These are phyloP conservation scores for Tylopilus felleus DNA, from an alignment of 768 basidiomycete genomes.

Conservation along the genomic window DNA sequence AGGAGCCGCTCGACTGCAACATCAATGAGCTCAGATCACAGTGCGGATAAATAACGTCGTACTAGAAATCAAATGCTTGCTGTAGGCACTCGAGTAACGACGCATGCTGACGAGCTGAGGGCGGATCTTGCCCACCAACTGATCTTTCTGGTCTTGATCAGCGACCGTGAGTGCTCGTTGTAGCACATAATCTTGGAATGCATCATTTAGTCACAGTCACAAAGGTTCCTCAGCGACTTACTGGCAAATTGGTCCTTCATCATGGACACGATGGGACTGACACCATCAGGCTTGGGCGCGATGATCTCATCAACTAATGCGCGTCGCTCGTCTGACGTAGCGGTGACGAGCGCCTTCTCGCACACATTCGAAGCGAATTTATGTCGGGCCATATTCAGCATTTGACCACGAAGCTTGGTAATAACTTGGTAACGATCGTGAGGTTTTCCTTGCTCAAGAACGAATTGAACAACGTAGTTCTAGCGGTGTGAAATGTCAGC, in stretches of 20 bases:
- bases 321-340: conserved; percentile 61
- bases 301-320: conserved; percentile 81
- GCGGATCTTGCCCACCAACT: conserved; percentile 57
- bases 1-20: conserved; percentile 65
- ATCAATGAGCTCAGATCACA: conserved; percentile 8
- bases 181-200: conserved; percentile 70
- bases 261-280: conserved; percentile 61
- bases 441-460: conserved; percentile 75
- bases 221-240: conserved; percentile 39
- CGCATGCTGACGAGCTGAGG: conserved; percentile 71
- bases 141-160: conserved; percentile 69
- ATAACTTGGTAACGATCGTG: conserved; percentile 69
- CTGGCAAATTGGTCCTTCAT: conserved; percentile 91
- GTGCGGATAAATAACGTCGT: conserved; percentile 28
- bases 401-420: conserved; percentile 66
- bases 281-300: conserved; percentile 57
- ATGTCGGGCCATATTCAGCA: conserved; percentile 77
- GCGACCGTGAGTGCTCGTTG: conserved; percentile 71
- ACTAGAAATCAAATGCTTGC: conserved; percentile 82
- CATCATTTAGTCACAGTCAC: conserved; percentile 3
- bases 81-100: conserved; percentile 66
- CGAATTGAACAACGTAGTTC: conserved; percentile 96
- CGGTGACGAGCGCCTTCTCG: conserved; percentile 79
- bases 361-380: conserved; percentile 97
- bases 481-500: conserved; percentile 29